Evolutionary conservation across 768 basidiomycete species (phyloP), one percentile per base, ranked within the genome.

Genomic region (Rhodotorula paludigena): DNA sequence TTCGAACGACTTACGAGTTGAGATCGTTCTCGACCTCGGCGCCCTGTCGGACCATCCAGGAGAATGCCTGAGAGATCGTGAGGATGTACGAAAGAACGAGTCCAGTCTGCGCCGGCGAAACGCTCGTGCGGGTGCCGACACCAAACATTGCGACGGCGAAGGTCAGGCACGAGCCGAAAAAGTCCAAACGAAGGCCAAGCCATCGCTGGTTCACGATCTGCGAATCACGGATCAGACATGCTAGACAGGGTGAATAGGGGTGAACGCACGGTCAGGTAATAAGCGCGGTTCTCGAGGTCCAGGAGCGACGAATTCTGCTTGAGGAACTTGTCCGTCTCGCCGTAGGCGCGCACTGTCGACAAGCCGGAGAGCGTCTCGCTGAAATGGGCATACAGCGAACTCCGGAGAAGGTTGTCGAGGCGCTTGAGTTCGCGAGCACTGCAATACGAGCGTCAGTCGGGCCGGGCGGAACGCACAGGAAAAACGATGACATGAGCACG

Each of bases 361-460:
- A 68, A 18, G 25, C 66, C 66, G 18, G 87, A 87, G 18, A 96
- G 81, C 36, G 88, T 89, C 80, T 96, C 92, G 5, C 90, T 89
- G 78, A 96, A 96, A 76, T 93, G 91, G 1, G 90, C 87, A 77
- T 96, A 96, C 25, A 97, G 79, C 0, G 87, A 86, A 0, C 89
- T 89, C 33, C 92, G 85, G 36, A 96, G 78, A n/a, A 94, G 82
- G 33, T 90, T 86, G 80, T 94, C 90, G 45, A 87, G 81, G 53
- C 86, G 82, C 82, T 93, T 94, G 71, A 93, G 81, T 77, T 94
- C 91, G 71, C 92, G 81, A 12, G 92, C 89, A 55, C 62, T 67
- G 66, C 7, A 32, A 23, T 11, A 7, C 14, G 41, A 30, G 21
- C 8, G 30, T 45, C 33, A 53, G 38, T 5, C 23, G 14, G 0